phyloP scores from a whole-genome alignment of 2,329 filamentous ascomycete species.

The Penicillium sp. region DNA sequence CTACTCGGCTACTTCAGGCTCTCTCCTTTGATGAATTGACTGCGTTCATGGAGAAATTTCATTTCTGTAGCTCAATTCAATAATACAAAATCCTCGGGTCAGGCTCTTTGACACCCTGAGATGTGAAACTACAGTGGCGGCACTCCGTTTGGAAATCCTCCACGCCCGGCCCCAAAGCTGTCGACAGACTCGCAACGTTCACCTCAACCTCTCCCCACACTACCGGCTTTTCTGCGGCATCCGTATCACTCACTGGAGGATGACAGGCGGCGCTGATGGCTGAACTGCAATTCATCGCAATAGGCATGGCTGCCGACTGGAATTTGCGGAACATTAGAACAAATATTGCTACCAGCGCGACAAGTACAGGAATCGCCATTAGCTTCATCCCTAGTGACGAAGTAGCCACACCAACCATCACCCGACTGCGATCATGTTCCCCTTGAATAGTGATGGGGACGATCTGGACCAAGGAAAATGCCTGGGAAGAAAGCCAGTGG shows the following conservation, averaged over 20 bases:
- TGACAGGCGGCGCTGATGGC: constrained; percentile 2
- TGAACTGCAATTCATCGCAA: background rate
- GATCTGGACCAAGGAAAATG: background rate
- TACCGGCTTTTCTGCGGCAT: background rate
- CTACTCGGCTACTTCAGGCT: no score
- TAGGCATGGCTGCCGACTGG: background rate
- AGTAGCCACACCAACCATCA: background rate
- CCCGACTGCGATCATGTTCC: background rate
- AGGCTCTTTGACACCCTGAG: background rate
- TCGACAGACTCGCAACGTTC: background rate
- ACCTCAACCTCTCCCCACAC: background rate
- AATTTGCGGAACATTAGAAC: background rate
- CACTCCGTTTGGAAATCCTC: background rate
- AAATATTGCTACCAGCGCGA: background rate
- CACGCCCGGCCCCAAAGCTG: background rate
- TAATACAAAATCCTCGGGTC: background rate
- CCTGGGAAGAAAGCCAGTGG: constrained; percentile 1
- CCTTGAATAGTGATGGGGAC: background rate
- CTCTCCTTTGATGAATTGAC: no score
- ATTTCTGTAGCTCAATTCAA: no score
- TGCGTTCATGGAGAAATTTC: no score
- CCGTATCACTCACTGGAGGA: background rate
- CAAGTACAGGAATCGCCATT: background rate
- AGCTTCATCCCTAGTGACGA: background rate
- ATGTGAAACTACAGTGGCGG: background rate